A percentile compares a stretch with the other conserved stretches of the same genome.
These are phyloP conservation scores for Aristolochia fimbriata DNA, from an alignment of 164 flowering plant genomes.

Conservation along the genomic window DNA sequence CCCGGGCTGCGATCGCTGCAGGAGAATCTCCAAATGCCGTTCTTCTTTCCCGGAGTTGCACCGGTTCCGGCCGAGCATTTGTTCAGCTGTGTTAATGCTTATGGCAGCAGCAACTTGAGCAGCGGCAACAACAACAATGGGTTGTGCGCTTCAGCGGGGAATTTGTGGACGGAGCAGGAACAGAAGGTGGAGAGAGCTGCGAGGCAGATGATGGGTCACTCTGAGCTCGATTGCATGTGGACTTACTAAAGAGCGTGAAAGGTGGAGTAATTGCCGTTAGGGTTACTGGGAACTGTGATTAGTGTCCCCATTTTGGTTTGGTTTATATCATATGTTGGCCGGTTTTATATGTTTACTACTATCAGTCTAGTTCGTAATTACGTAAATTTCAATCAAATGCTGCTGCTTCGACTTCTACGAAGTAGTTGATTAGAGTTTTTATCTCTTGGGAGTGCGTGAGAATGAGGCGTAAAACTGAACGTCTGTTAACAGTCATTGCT, in stretches of 20 bases:
- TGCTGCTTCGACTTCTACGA: no score
- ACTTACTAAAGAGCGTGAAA: constrained; percentile 18
- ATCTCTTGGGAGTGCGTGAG: no score
- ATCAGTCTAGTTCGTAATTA: no score
- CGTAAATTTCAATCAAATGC: background rate
- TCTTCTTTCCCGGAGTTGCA: constrained; percentile 26
- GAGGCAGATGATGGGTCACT: constrained; percentile 17
- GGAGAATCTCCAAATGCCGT: constrained; percentile 65
- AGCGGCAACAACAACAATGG: background rate
- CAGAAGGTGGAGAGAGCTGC: constrained; percentile 13
- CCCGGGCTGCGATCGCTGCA: constrained; percentile 61
- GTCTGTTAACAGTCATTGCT: no score
- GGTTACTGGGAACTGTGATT: background rate
- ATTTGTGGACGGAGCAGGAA: constrained; percentile 21
- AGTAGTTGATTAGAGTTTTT: no score
- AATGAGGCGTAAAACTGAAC: no score
- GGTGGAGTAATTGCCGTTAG: background rate
- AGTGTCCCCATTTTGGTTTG: no score
- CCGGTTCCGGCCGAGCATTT: constrained; percentile 3
- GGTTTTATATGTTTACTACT: no score
- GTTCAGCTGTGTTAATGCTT: no score
- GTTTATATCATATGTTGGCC: no score
- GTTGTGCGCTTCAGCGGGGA: constrained; percentile 11
- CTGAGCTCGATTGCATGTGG: constrained; percentile 89
- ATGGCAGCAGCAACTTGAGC: no score